These are phyloP conservation scores for Lachnellula hyalina DNA, from an alignment of 2,329 filamentous ascomycete genomes.

Conservation along the genomic window DNA sequence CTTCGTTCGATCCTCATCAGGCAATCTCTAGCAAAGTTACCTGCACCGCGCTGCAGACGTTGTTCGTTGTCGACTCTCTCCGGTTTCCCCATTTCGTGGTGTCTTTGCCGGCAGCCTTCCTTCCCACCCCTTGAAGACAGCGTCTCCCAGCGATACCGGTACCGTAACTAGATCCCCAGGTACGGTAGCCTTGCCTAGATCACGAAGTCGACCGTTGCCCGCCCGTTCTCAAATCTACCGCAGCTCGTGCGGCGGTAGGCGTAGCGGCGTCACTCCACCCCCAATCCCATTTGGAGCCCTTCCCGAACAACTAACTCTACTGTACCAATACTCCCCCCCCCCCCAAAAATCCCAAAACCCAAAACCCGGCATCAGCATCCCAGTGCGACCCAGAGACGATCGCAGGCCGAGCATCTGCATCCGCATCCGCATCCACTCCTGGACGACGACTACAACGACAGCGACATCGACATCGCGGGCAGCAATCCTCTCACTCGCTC, in stretches of 20 bases:
- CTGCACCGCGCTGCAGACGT: not conserved
- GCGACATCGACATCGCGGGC: not conserved
- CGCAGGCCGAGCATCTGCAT: constrained; percentile 7
- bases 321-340: not conserved
- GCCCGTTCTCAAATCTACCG: not conserved
- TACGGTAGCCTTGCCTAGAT: not conserved
- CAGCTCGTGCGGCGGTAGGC: too few species aligned
- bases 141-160: not conserved
- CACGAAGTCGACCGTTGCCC: not conserved
- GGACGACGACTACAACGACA: too few species aligned
- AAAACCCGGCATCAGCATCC: constrained; percentile 8
- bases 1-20: not conserved
- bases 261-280: too few species aligned
- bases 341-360: constrained; percentile 3
- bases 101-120: not conserved
- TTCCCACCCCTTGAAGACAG: not conserved
- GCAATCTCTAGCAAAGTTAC: not conserved
- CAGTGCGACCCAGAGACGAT: constrained; percentile 8
- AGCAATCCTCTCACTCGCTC: not conserved
- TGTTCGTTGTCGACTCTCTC: not conserved
- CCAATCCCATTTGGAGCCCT: not conserved
- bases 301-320: not conserved
- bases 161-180: not conserved
- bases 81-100: not conserved
- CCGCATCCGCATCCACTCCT: not conserved